A percentile compares a stretch with the other conserved stretches of the same genome.
These are phyloP conservation scores for Sugiyamaella marilandica DNA, from an alignment of 805 yeast genomes.

Conservation along the genomic window DNA sequence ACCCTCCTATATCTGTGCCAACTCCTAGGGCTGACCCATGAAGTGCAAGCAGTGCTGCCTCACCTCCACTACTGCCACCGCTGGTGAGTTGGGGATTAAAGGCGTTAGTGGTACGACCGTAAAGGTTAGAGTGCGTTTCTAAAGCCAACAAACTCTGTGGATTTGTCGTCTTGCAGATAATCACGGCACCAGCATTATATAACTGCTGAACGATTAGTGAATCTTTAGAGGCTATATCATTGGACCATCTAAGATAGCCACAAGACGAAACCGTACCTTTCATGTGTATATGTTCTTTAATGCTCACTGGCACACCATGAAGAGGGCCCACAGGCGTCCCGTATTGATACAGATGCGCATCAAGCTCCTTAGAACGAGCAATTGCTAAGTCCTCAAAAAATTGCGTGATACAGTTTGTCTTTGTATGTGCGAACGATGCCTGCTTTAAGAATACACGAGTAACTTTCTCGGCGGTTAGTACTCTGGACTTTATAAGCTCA, in stretches of 20 bases:
- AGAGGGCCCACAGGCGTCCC: slow-evolving; percentile 47
- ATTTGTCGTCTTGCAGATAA: slow-evolving; percentile 57
- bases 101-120: slow-evolving; percentile 46
- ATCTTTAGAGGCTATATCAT: slow-evolving; percentile 31
- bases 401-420: slow-evolving; percentile 34
- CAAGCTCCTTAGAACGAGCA: slow-evolving; percentile 49
- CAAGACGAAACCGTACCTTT: neutral
- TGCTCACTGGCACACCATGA: slow-evolving; percentile 61
- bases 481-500: slow-evolving; percentile 8
- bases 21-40: slow-evolving; percentile 47
- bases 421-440: slow-evolving; percentile 54
- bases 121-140: slow-evolving; percentile 43
- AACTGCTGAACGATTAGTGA: slow-evolving; percentile 46
- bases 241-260: neutral
- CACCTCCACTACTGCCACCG: slow-evolving; percentile 56
- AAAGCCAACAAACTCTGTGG: slow-evolving; percentile 55
- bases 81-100: slow-evolving; percentile 40
- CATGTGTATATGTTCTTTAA: slow-evolving; percentile 39
- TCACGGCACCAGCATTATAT: slow-evolving; percentile 53
- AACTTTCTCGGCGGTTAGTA: slow-evolving; percentile 33
- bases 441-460: slow-evolving; percentile 52
- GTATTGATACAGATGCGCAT: slow-evolving; percentile 40
- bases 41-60: slow-evolving; percentile 43
- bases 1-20: slow-evolving; percentile 52
- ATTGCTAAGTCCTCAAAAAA: slow-evolving; percentile 53